These are phyloP conservation scores for Nematocida ironsii DNA, from an alignment of 371 early-diverging fungal genomes.

Conservation along the genomic window DNA sequence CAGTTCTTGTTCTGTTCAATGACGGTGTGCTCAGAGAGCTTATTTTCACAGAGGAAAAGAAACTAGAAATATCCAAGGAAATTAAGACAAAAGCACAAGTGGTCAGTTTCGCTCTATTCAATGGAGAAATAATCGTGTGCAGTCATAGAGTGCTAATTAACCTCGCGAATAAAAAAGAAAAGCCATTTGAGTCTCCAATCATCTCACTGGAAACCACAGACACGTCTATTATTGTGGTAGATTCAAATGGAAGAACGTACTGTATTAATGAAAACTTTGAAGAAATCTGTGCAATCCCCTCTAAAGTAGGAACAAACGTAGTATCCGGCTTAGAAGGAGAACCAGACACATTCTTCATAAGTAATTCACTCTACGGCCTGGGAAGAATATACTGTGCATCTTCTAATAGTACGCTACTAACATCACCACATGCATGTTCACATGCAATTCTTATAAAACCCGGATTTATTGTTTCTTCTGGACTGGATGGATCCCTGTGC, in stretches of 20 bases:
- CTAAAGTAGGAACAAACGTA: constrained; percentile 49
- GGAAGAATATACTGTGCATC: constrained; percentile 24
- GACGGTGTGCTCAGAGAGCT: constrained; percentile 44
- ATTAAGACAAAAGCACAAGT: constrained; percentile 29
- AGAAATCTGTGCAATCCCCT: constrained; percentile 15
- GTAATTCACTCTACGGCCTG: constrained; percentile 56
- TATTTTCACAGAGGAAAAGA: background rate
- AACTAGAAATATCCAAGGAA: background rate
- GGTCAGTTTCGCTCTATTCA: constrained; percentile 34
- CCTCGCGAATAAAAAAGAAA: constrained; percentile 24
- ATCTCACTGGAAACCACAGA: constrained; percentile 27
- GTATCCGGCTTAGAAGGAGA: constrained; percentile 25
- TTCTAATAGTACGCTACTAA: constrained; percentile 21
- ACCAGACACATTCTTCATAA: constrained; percentile 43
- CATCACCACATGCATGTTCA: constrained; percentile 50
- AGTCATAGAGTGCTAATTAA: constrained; percentile 40
- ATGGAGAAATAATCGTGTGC: constrained; percentile 27
- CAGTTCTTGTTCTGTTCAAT: constrained; percentile 32
- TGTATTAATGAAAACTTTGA: constrained; percentile 17
- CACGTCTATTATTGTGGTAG: constrained; percentile 38
- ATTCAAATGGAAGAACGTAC: constrained; percentile 39
- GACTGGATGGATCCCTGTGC: constrained; percentile 50
- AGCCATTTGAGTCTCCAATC: constrained; percentile 42
- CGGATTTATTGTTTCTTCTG: constrained; percentile 48
- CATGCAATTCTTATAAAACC: constrained; percentile 38